These are phyloP conservation scores for Caryopteris hybrid DNA, from an alignment of 305 asterid species.

Conservation along the genomic window DNA sequence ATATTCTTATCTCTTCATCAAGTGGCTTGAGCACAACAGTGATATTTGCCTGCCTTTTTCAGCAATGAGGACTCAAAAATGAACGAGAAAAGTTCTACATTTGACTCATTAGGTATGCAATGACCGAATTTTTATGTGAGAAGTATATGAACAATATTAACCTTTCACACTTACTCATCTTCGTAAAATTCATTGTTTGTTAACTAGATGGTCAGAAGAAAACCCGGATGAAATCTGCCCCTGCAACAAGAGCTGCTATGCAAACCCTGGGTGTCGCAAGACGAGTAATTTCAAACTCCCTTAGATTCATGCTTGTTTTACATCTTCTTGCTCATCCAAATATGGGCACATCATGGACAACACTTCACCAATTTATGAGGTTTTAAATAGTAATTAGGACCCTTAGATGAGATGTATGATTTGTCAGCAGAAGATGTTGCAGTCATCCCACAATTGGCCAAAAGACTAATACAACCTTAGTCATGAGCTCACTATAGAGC, in stretches of 20 bases:
- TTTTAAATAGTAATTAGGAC: no score
- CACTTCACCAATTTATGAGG: not conserved
- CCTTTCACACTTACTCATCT: slow-evolving; percentile 2
- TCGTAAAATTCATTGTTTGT: slow-evolving; percentile 13
- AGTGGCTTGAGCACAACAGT: slow-evolving; percentile 18
- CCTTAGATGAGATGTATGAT: no score
- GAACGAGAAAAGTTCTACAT: slow-evolving; percentile 36
- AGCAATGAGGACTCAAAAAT: slow-evolving; percentile 54
- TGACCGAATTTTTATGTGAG: not conserved
- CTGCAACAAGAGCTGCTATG: slow-evolving; percentile 62
- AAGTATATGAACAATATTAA: not conserved
- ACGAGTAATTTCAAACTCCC: slow-evolving; percentile 46
- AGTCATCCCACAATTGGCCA: not conserved
- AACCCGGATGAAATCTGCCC: slow-evolving; percentile 41
- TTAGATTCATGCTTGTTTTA: slow-evolving; percentile 1
- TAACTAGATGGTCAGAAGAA: slow-evolving; percentile 47
- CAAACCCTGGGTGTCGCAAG: slow-evolving; percentile 53
- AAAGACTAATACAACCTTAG: no score
- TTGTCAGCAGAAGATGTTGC: no score
- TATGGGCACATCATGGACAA: not conserved
- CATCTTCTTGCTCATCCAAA: not conserved
- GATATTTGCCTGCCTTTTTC: slow-evolving; percentile 31
- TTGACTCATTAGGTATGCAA: slow-evolving; percentile 38
- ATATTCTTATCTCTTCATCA: not conserved
- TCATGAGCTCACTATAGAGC: no score